Evolutionary conservation across 164 flowering plant genomes (phyloP).

Genomic region (Magnolia kwangsiensis): DNA sequence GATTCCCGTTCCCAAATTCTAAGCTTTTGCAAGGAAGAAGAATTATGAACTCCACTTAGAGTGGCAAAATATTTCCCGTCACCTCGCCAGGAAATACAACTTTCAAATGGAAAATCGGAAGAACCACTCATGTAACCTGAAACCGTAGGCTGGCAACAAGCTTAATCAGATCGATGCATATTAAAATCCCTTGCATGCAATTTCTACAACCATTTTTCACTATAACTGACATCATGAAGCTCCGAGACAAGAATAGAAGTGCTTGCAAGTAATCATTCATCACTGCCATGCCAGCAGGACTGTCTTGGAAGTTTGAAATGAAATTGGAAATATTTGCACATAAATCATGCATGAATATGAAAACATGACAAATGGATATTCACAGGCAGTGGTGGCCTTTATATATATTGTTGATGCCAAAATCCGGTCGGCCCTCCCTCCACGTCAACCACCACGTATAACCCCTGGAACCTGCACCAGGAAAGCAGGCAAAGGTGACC

Average conservation of each 20-base stretch:
- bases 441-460: too few species aligned
- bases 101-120: slow-evolving; percentile 21
- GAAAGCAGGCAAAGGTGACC: too few species aligned
- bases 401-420: too few species aligned
- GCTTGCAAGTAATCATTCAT: neutral
- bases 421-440: too few species aligned
- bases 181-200: neutral
- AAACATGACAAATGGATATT: too few species aligned
- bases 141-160: slow-evolving; percentile 14
- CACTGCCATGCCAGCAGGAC: neutral
- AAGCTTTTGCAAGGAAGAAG: slow-evolving; percentile 41
- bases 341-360: neutral
- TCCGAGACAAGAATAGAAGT: neutral
- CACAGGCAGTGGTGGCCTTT: too few species aligned
- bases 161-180: slow-evolving; percentile 1
- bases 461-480: too few species aligned
- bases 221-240: neutral
- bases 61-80: slow-evolving; percentile 94
- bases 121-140: slow-evolving; percentile 32
- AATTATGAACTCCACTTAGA: slow-evolving; percentile 29
- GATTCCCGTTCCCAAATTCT: slow-evolving; percentile 93
- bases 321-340: neutral
- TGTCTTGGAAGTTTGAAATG: neutral
- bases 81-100: slow-evolving; percentile 84
- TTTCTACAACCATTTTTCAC: neutral